Conservation (phyloP, 2,329 filamentous ascomycete genomes). For the Onygena corvina region DNA sequence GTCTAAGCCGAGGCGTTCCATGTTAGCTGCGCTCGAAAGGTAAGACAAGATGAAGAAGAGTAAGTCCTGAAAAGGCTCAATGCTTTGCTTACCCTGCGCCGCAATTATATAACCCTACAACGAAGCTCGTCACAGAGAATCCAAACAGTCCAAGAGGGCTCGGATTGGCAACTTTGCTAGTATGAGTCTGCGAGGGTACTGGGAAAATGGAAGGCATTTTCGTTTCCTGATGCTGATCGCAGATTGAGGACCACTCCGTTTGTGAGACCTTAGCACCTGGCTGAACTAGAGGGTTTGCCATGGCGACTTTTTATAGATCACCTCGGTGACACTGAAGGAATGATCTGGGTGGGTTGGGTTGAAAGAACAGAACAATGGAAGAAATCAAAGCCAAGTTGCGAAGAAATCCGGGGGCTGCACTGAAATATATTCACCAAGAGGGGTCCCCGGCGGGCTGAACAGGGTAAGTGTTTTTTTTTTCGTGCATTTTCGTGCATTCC, state of each 20-base stretch:
- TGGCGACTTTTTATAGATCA: background rate
- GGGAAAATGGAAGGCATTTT: conserved; percentile 9
- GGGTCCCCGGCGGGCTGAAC: background rate
- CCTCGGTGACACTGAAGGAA: background rate
- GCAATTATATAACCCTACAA: conserved; percentile 41
- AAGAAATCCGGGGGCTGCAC: background rate
- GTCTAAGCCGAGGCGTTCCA: conserved; percentile 11
- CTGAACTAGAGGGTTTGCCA: background rate
- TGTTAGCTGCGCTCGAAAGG: background rate
- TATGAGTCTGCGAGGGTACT: conserved; percentile 10
- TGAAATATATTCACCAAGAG: background rate
- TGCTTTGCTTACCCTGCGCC: conserved; percentile 37
- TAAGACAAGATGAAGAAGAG: background rate
- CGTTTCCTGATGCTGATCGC: background rate
- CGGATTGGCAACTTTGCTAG: conserved; percentile 38
- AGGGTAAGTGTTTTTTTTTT: background rate
- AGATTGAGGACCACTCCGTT: background rate
- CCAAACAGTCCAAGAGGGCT: conserved; percentile 49
- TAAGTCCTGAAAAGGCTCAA: background rate
- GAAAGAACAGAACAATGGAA: background rate
- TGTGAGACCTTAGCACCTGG: background rate
- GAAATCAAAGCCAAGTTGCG: background rate
- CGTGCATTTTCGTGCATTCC: no score
- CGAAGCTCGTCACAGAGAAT: conserved; percentile 55
- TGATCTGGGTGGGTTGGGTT: background rate